phyloP scores from a whole-genome alignment of 1,284 basidiomycete genomes.

The Earliella scabrosa region DNA sequence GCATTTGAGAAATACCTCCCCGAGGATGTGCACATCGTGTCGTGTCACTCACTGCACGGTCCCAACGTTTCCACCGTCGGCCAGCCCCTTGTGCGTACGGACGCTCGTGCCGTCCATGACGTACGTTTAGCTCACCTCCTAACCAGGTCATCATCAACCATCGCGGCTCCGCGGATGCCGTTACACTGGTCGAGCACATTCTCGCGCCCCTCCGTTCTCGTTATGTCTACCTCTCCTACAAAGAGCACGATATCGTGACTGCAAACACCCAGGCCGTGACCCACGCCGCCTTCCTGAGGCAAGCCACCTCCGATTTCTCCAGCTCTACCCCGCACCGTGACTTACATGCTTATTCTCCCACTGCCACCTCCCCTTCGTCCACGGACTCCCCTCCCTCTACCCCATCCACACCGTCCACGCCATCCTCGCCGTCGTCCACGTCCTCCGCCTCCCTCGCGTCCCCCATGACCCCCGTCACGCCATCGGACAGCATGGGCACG shows the following conservation, averaged over 20 bases:
- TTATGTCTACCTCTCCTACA: constrained; percentile 92
- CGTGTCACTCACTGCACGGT: constrained; percentile 94
- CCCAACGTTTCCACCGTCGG: constrained; percentile 91
- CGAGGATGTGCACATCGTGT: constrained; percentile 86
- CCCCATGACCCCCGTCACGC: background rate
- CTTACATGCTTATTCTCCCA: background rate
- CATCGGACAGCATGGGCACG: constrained; percentile 84
- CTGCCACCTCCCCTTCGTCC: background rate
- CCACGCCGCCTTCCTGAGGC: constrained; percentile 97
- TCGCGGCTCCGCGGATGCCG: constrained; percentile 76
- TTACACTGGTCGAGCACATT: constrained; percentile 83
- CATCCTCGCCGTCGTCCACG: background rate
- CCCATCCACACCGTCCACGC: background rate
- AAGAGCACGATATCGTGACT: constrained; percentile 95
- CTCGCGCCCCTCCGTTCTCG: constrained; percentile 85
- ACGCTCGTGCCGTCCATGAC: background rate
- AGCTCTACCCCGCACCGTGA: background rate
- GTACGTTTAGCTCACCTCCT: background rate
- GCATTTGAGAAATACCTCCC: constrained; percentile 95
- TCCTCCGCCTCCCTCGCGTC: background rate
- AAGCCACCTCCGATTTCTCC: constrained; percentile 15
- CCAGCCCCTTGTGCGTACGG: constrained; percentile 82
- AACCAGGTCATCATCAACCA: constrained; percentile 88
- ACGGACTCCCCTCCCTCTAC: background rate
- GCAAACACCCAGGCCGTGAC: constrained; percentile 99